phyloP scores from a whole-genome alignment of 1,139 yeast genomes.

The Taphrina flavorubra region DNA sequence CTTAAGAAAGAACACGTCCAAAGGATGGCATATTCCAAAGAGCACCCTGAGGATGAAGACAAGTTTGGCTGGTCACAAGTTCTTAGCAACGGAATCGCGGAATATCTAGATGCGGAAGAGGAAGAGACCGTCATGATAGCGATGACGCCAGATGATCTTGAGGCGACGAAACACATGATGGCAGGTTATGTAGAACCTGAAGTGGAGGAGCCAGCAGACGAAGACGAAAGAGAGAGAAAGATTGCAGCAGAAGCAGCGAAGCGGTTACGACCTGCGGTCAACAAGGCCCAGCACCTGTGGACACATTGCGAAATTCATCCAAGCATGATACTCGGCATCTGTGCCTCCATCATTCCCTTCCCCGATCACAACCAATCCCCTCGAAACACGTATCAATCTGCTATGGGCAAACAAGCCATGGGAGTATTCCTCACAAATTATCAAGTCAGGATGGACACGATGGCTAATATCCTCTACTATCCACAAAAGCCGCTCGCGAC shows the following conservation, averaged over 20 bases:
- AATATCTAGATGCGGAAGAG: slow-evolving; percentile 96
- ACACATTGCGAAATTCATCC: slow-evolving; percentile 99
- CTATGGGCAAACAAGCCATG: slow-evolving; percentile 99
- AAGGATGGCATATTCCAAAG: slow-evolving; percentile 70
- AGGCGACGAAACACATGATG: slow-evolving; percentile 64
- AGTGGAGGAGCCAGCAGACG: slow-evolving; percentile 53
- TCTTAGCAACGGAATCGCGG: slow-evolving; percentile 84
- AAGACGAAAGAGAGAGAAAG: slow-evolving; percentile 50
- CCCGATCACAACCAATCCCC: slow-evolving; percentile 99
- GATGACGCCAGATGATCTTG: slow-evolving; percentile 97
- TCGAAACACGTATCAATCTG: slow-evolving; percentile 98
- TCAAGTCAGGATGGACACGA: slow-evolving; percentile 97
- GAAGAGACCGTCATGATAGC: slow-evolving; percentile 98
- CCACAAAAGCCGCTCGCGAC: slow-evolving; percentile 99
- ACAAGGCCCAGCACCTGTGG: slow-evolving; percentile 77
- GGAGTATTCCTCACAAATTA: slow-evolving; percentile 98
- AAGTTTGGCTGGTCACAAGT: slow-evolving; percentile 84
- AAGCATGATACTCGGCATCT: slow-evolving; percentile 97
- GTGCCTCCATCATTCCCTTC: slow-evolving; percentile 98
- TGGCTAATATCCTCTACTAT: slow-evolving; percentile 95
- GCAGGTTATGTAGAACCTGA: slow-evolving; percentile 53
- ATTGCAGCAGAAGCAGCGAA: slow-evolving; percentile 73
- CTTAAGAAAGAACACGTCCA: slow-evolving; percentile 83
- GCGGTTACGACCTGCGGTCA: slow-evolving; percentile 76
- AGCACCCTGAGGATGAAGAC: slow-evolving; percentile 60